A percentile compares a stretch with the other conserved stretches of the same genome.
Evolutionary conservation across 2,329 filamentous ascomycete genomes (phyloP).

Genomic region (Pseudonectria buxi): DNA sequence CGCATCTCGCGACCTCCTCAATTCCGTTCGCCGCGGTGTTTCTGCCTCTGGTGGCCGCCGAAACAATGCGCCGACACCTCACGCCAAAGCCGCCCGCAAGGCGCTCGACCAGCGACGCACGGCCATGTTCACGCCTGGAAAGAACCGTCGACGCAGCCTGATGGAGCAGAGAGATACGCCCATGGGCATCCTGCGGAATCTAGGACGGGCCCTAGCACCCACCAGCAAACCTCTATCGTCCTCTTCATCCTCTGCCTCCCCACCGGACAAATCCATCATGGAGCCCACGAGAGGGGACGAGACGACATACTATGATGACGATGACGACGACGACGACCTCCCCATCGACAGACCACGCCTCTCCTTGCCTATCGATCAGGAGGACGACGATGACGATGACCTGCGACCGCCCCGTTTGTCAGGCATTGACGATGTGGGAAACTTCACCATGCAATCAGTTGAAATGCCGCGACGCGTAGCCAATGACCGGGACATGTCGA

Average conservation of each 20-base stretch:
- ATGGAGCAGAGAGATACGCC: constrained; percentile 51
- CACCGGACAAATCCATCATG: constrained; percentile 23
- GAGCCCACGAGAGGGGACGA: constrained; percentile 24
- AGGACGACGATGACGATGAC: constrained; percentile 44
- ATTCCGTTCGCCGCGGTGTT: constrained; percentile 34
- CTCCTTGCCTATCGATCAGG: constrained; percentile 46
- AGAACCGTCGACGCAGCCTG: constrained; percentile 50
- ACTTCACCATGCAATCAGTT: constrained; percentile 52
- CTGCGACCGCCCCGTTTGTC: constrained; percentile 48
- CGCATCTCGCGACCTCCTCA: constrained; percentile 29
- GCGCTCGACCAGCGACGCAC: constrained; percentile 53
- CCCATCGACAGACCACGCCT: constrained; percentile 46
- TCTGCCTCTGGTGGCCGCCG: constrained; percentile 39
- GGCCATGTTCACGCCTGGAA: constrained; percentile 54
- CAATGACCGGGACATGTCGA: constrained; percentile 37
- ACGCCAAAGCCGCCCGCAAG: constrained; percentile 53
- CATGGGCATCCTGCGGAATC: constrained; percentile 44
- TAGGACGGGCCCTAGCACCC: constrained; percentile 49
- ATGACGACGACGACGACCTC: constrained; percentile 43
- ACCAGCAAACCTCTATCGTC: constrained; percentile 36
- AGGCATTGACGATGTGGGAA: constrained; percentile 47
- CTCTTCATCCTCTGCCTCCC: constrained; percentile 43
- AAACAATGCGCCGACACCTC: constrained; percentile 47
- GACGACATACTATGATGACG: too few relatives aligned
- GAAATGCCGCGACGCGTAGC: constrained; percentile 50